Base-by-base conservation (phyloP, 805 yeast species). In the Metschnikowia bowlesiae region DNA sequence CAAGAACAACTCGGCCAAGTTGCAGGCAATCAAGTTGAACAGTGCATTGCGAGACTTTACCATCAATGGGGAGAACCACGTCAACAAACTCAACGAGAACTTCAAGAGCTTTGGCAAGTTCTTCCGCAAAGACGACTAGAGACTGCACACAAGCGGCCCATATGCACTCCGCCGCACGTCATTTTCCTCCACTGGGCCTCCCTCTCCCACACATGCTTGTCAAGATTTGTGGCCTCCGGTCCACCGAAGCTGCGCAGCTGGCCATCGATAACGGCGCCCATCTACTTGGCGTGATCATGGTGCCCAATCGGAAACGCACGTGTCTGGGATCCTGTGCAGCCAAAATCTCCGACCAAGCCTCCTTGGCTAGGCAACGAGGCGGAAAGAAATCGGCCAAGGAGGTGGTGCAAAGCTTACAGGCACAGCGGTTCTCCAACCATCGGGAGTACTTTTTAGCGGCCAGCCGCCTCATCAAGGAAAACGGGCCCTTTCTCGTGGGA, bases 211-310 rank as follows among this genome's bases (percentile, higher is more conserved):
- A 8, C 33, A 62, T 62, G 52, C 37, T 88, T n/a, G 86, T 87
- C 5, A 92, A 92, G 62, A 82, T 92, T 4, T 92, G 99, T 65
- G 99, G 99, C 0, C 64, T 92, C 22, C 79, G 80, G 56, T 74
- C 85, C 2, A 63, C 67, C 0, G 85, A 83, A 42, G 88, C 88
- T 0, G 97, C 97, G 0, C 53, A 67, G n/a, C 61, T 59, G 5
- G 97, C 97, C 0, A 68, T 90, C 0, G 80, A 78, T 0, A 54
- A 73, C 6, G 95, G 95, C 0, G 91, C 97, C 0, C 80, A 86
- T 55, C 65, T 89, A 38, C 60, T 92, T 2, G 99, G 99, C 1
- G 81, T 88, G 57, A 94, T 94, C 30, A 65, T 94, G 63, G 98
- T 90, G 2, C 98, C 97, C 0, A 79, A 79, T 22, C 71, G 96